Evolutionary conservation across 257 asterid species (phyloP).

Genomic region (Nicotiana attenuata): DNA sequence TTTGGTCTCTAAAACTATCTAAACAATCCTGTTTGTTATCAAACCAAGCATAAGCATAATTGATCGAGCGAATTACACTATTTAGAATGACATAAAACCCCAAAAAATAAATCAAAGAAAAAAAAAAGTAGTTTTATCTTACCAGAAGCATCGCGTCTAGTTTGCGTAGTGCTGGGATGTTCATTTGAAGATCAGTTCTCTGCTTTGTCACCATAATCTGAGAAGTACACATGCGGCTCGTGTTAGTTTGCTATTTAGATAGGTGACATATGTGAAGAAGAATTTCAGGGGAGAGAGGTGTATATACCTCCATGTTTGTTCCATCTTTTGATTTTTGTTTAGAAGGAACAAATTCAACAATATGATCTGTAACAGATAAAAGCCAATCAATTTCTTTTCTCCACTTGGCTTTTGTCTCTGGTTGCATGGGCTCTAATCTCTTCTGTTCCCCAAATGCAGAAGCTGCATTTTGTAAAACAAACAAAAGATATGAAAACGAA

Average conservation of each 20-base stretch:
- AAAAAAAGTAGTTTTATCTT: conserved; percentile 14
- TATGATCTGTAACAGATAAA: conserved; percentile 79
- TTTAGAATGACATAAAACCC: background rate
- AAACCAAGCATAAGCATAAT: background rate
- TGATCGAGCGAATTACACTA: background rate
- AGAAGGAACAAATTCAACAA: conserved; percentile 82
- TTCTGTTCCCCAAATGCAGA: conserved; percentile 87
- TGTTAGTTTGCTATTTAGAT: background rate
- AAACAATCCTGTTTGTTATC: conserved; percentile 57
- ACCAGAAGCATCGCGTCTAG: conserved; percentile 83
- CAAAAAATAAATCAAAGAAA: background rate
- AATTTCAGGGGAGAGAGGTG: background rate
- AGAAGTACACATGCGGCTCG: background rate
- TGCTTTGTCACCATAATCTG: conserved; percentile 80
- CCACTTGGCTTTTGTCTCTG: conserved; percentile 66
- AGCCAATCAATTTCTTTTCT: conserved; percentile 91
- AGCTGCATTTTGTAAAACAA: conserved; percentile 38
- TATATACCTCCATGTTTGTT: conserved; percentile 52
- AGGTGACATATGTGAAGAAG: background rate
- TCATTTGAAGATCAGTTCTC: conserved; percentile 71
- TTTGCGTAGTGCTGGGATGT: conserved; percentile 74
- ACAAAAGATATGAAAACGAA: background rate
- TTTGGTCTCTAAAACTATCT: conserved; percentile 75
- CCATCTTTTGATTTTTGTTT: conserved; percentile 77
- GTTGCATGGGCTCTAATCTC: conserved; percentile 84